Evolutionary conservation across 1,284 basidiomycete species (phyloP), one percentile per base, ranked within the genome.

Genomic region (Cryptococcus jaspeensis): DNA sequence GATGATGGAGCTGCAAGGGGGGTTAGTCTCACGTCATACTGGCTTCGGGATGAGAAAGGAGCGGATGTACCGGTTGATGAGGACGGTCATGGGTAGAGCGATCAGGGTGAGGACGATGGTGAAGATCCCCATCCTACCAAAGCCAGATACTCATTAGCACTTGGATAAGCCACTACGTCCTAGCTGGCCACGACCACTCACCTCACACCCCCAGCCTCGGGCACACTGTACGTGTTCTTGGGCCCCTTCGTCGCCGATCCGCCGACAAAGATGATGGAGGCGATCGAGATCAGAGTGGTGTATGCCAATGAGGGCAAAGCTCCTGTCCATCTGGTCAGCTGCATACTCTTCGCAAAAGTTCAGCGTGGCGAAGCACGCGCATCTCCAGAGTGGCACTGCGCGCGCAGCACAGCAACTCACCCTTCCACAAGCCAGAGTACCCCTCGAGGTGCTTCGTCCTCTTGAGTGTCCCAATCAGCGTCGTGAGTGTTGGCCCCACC

Each of bases 381-480:
- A 35, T 43, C n/a, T 38, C 35, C 38, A 12, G 20, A 22, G 36
- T 12, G 35, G 37, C 16, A 45, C 16, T 22, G 35, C 3, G 22
- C 16, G 23, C 16, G 25, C 16, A 7, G 28, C 12, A 36, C 40
- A 7, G 50, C 12, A 9, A 79, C 88, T 52, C 70, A 89, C 91
- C 91, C 76, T 92, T 94, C 81, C 89, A 92, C 41, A 93, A 74
- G 18, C 91, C 91, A 51, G 81, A 74, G 82, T 82, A 86, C 22
- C 91, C 88, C 85, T 94, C 92, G 15, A 93, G 81, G 54, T 81
- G 82, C 70, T 87, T 86, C 1, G 90, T 88, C 45, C 91, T 83
- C 58, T 69, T 72, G 63, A 91, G 72, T 84, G 92, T 93, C 15
- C 79, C 72, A 36, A 72, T 51, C 7, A 79, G 55, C 5, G 71